phyloP scores from a whole-genome alignment of 2,329 filamentous ascomycete genomes.

The Stachybotrys chartarum region DNA sequence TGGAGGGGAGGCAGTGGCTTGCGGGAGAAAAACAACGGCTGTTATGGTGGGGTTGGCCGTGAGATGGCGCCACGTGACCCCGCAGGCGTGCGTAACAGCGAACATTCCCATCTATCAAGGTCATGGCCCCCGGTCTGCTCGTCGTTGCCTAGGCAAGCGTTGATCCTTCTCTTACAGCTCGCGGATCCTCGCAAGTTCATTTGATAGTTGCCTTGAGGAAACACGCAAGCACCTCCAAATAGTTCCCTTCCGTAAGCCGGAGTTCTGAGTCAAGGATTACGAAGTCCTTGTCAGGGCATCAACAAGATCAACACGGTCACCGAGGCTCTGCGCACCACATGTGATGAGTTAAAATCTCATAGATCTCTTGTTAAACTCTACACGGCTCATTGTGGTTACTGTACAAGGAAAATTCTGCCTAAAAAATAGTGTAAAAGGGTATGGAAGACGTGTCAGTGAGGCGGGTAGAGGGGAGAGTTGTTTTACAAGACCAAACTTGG shows the following conservation, averaged over 20 bases:
- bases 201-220: too few relatives aligned
- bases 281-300: background rate
- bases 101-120: background rate
- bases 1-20: constrained; percentile 14
- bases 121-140: background rate
- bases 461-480: constrained; percentile 26
- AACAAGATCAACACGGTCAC: too few relatives aligned
- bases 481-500: constrained; percentile 15
- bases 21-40: constrained; percentile 24
- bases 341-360: background rate
- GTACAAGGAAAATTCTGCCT: constrained; percentile 5
- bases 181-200: too few relatives aligned
- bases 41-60: constrained; percentile 23
- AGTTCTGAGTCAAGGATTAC: background rate
- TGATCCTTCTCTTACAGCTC: background rate
- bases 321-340: too few relatives aligned
- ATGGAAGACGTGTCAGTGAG: constrained; percentile 17
- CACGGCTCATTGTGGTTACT: constrained; percentile 5
- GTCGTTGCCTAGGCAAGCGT: background rate
- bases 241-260: too few relatives aligned
- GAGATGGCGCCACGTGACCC: constrained; percentile 24
- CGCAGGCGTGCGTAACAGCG: constrained; percentile 10
- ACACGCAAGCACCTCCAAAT: too few relatives aligned
- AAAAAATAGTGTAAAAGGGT: constrained; percentile 18
- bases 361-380: background rate